Percentiles rank a stretch among this genome's conserved stretches.
Evolutionary conservation across 805 yeast genomes (phyloP).

Genomic region (Cyberlindnera maritima): DNA sequence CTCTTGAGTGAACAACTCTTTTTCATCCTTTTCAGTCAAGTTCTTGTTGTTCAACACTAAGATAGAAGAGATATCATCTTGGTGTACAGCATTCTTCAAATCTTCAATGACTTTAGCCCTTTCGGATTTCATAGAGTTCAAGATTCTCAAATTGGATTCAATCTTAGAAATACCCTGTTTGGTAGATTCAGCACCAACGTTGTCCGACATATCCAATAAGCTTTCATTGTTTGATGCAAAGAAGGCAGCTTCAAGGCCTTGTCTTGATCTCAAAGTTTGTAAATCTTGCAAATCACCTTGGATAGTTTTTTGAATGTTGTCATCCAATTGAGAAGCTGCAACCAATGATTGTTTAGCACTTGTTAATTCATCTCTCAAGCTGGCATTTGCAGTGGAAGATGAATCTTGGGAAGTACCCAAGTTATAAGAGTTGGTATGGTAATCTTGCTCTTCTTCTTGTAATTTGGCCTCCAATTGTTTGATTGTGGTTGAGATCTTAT

Average conservation of each 20-base stretch:
- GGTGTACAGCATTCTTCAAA: slow-evolving; percentile 66
- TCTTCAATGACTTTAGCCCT: slow-evolving; percentile 58
- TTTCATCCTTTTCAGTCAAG: slow-evolving; percentile 50
- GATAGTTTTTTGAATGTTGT: slow-evolving; percentile 47
- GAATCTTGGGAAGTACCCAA: slow-evolving; percentile 36
- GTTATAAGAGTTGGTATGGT: slow-evolving; percentile 32
- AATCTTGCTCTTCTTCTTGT: slow-evolving; percentile 35
- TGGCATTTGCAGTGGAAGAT: slow-evolving; percentile 34
- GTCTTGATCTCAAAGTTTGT: slow-evolving; percentile 44
- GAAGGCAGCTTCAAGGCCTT: slow-evolving; percentile 24
- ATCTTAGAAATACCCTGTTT: slow-evolving; percentile 43
- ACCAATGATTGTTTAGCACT: slow-evolving; percentile 56
- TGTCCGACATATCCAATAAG: slow-evolving; percentile 69
- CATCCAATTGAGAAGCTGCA: slow-evolving; percentile 62
- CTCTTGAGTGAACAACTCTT: slow-evolving; percentile 64
- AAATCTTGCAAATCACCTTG: slow-evolving; percentile 42
- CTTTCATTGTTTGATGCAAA: slow-evolving; percentile 34
- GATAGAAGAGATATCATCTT: slow-evolving; percentile 80
- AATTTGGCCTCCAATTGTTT: slow-evolving; percentile 34
- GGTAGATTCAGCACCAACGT: slow-evolving; percentile 29
- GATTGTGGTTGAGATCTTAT: slow-evolving; percentile 36
- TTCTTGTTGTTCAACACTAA: slow-evolving; percentile 59
- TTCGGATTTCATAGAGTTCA: slow-evolving; percentile 62
- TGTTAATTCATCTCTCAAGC: slow-evolving; percentile 53
- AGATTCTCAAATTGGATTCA: slow-evolving; percentile 56